A percentile compares a stretch with the other conserved stretches of the same genome.
Evolutionary conservation across 768 basidiomycete genomes (phyloP).

Genomic region (Pholiota conissans): DNA sequence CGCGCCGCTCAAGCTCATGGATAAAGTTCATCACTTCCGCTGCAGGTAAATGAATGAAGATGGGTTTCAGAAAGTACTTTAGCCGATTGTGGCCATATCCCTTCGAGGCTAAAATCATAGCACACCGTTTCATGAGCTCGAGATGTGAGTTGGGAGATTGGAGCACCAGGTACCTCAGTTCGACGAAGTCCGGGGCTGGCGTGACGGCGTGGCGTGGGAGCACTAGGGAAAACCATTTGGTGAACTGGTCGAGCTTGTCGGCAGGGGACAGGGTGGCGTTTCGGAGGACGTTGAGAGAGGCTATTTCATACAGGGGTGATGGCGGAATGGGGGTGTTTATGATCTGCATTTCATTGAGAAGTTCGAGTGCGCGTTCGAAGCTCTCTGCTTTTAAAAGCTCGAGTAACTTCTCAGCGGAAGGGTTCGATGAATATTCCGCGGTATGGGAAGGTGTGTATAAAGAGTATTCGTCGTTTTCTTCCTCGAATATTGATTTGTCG

Average conservation of each 20-base stretch:
- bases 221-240: neutral
- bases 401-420: neutral
- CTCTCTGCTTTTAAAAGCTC: neutral
- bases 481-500: neutral
- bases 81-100: neutral
- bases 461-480: neutral
- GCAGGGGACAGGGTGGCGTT: neutral
- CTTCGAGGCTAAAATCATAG: neutral
- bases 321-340: neutral
- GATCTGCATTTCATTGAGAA: neutral
- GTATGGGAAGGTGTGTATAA: neutral
- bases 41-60: neutral
- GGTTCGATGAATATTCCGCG: neutral
- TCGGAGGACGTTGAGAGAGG: neutral
- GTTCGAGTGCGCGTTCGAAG: neutral
- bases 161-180: neutral
- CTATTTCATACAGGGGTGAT: neutral
- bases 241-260: neutral
- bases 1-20: neutral
- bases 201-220: neutral
- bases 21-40: neutral
- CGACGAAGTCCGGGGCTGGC: neutral
- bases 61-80: neutral
- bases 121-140: neutral
- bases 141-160: neutral